These are phyloP conservation scores for Fusarium vanettenii DNA, from an alignment of 2,329 filamentous ascomycete genomes.

Conservation along the genomic window DNA sequence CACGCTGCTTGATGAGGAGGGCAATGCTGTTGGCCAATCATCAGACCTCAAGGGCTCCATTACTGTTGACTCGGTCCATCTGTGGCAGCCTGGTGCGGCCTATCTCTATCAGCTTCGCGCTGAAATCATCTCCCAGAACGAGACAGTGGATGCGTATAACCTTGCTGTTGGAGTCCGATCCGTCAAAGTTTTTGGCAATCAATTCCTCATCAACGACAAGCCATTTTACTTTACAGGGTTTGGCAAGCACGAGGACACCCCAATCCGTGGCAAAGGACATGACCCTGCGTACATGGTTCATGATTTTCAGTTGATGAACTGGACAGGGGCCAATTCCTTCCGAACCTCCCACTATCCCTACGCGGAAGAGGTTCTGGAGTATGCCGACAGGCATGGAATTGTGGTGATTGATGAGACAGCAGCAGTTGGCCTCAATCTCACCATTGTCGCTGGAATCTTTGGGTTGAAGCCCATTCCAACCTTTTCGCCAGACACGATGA, in stretches of 20 bases:
- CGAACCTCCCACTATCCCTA: conserved; percentile 26
- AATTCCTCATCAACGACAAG: conserved; percentile 23
- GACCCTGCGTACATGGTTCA: conserved; percentile 25
- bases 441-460: conserved; percentile 12
- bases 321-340: conserved; percentile 30
- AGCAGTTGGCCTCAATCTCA: conserved; percentile 20
- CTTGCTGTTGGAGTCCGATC: conserved; percentile 13
- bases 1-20: conserved; percentile 11
- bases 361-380: conserved; percentile 25
- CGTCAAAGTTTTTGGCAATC: conserved; percentile 10
- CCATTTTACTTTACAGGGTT: conserved; percentile 31
- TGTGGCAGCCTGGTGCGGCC: conserved; percentile 25
- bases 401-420: conserved; percentile 25
- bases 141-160: conserved; percentile 11
- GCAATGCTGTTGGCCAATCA: background rate
- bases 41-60: background rate
- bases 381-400: conserved; percentile 21
- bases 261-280: conserved; percentile 21
- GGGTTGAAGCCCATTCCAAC: conserved; percentile 1
- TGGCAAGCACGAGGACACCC: conserved; percentile 25
- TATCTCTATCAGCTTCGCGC: conserved; percentile 17
- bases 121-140: conserved; percentile 5
- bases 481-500: conserved; percentile 18
- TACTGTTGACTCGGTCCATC: background rate
- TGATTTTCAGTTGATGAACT: conserved; percentile 21